phyloP scores from a whole-genome alignment of 1,139 yeast species.

The Hansenula sp. region DNA sequence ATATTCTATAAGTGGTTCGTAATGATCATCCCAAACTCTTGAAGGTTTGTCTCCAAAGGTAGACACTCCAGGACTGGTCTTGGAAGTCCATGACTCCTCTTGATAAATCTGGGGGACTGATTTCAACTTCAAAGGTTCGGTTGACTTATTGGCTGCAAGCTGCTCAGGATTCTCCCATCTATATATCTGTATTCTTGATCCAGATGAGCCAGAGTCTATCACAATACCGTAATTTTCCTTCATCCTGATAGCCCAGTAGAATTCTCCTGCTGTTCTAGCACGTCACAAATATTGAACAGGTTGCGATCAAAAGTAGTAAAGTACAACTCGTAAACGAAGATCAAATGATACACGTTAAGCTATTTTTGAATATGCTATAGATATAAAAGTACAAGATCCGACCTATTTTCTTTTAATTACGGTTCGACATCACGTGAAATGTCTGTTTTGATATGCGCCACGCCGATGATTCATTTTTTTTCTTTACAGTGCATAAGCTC shows the following conservation, averaged over 20 bases:
- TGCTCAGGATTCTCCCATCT: conserved; percentile 53
- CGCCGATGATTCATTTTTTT: not conserved
- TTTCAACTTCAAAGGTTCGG: conserved; percentile 27
- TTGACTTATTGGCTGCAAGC: conserved; percentile 19
- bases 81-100: conserved; percentile 55
- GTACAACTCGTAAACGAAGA: not conserved
- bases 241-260: conserved; percentile 4
- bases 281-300: too few species aligned
- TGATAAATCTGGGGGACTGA: conserved; percentile 65
- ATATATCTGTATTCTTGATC: conserved; percentile 69
- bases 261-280: too few species aligned
- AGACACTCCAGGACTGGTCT: conserved; percentile 71
- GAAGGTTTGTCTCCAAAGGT: conserved; percentile 45
- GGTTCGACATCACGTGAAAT: not conserved
- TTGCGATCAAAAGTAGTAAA: too few species aligned
- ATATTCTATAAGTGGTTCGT: conserved; percentile 47
- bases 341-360: not conserved
- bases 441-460: not conserved
- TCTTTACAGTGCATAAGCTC: too few species aligned
- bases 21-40: conserved; percentile 59
- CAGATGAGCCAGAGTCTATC: conserved; percentile 80
- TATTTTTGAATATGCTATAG: not conserved
- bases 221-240: conserved; percentile 58
- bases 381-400: conserved; percentile 1
- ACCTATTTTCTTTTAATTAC: not conserved